Percentiles rank a stretch among this genome's conserved stretches.
These are phyloP conservation scores for Cicer cuneatum DNA, from an alignment of 306 rosid genomes.

Conservation along the genomic window DNA sequence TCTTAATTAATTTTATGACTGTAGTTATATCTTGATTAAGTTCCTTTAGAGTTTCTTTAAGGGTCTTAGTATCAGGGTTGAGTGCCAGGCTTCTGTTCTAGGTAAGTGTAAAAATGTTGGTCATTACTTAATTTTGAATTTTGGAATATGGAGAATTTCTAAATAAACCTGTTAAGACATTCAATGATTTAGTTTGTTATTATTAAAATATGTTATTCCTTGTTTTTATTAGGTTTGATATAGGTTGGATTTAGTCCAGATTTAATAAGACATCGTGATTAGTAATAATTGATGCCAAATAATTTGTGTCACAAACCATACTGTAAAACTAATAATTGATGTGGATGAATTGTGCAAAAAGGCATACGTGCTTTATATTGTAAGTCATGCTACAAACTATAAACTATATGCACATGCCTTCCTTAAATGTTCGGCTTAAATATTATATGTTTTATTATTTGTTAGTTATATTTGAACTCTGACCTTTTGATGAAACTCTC, in stretches of 20 bases:
- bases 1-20: slow-evolving; percentile 24
- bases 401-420: slow-evolving; percentile 11
- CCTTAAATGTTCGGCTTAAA: slow-evolving; percentile 2
- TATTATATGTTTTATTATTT: slow-evolving; percentile 9
- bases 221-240: too few relatives aligned
- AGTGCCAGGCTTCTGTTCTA: slow-evolving; percentile 7
- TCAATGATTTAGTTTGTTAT: too few relatives aligned
- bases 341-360: slow-evolving; percentile 9
- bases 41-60: slow-evolving; percentile 29
- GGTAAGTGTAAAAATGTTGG: background rate
- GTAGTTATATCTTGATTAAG: slow-evolving; percentile 13
- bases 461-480: slow-evolving; percentile 13
- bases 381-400: slow-evolving; percentile 4
- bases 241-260: too few relatives aligned
- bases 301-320: background rate
- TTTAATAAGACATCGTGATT: background rate
- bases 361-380: slow-evolving; percentile 36
- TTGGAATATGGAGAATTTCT: slow-evolving; percentile 25
- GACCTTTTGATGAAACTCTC: slow-evolving; percentile 5
- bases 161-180: slow-evolving; percentile 8
- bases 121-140: slow-evolving; percentile 31
- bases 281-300: slow-evolving; percentile 14
- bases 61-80: slow-evolving; percentile 4
- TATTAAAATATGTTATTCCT: too few relatives aligned
- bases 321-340: background rate